phyloP scores from a whole-genome alignment of 768 basidiomycete species.

The Fibroporia radiculosa region DNA sequence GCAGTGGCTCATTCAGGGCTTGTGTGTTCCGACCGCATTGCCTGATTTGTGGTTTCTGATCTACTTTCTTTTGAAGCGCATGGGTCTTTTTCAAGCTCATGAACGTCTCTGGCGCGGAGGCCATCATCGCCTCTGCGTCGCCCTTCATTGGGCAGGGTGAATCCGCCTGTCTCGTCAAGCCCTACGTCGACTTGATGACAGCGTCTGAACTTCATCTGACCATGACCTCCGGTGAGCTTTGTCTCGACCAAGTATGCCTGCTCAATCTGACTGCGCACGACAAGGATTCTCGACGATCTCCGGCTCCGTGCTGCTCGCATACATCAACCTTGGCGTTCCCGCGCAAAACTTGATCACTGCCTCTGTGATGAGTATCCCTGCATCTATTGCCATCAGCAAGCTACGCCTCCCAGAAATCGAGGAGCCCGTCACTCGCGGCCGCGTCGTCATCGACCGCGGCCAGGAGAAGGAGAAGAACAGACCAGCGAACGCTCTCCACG shows the following conservation, averaged over 20 bases:
- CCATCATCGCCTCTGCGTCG: constrained; percentile 85
- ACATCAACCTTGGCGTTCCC: constrained; percentile 73
- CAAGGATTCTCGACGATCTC: constrained; percentile 91
- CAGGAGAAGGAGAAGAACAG: constrained; percentile 40
- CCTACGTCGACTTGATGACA: constrained; percentile 82
- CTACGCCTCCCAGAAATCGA: constrained; percentile 79
- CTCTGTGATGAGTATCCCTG: constrained; percentile 93
- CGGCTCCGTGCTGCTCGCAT: constrained; percentile 82
- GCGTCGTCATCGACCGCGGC: constrained; percentile 76
- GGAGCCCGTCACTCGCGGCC: constrained; percentile 80
- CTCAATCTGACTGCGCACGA: no score
- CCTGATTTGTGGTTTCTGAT: not conserved
- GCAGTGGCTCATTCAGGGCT: constrained; percentile 88
- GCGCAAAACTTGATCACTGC: constrained; percentile 78
- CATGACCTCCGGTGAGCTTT: constrained; percentile 82
- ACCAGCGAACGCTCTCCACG: constrained; percentile 79
- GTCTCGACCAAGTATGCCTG: constrained; percentile 4
- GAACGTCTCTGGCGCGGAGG: constrained; percentile 91
- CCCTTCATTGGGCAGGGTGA: constrained; percentile 95
- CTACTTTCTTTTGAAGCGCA: constrained; percentile 37
- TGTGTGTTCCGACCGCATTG: constrained; percentile 37
- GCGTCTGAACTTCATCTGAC: constrained; percentile 78
- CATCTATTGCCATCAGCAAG: constrained; percentile 89
- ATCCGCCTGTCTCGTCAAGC: constrained; percentile 77
- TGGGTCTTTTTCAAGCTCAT: constrained; percentile 92